phyloP scores from a whole-genome alignment of 352 stramenopile species.

The Phytophthora fragariaefolia region DNA sequence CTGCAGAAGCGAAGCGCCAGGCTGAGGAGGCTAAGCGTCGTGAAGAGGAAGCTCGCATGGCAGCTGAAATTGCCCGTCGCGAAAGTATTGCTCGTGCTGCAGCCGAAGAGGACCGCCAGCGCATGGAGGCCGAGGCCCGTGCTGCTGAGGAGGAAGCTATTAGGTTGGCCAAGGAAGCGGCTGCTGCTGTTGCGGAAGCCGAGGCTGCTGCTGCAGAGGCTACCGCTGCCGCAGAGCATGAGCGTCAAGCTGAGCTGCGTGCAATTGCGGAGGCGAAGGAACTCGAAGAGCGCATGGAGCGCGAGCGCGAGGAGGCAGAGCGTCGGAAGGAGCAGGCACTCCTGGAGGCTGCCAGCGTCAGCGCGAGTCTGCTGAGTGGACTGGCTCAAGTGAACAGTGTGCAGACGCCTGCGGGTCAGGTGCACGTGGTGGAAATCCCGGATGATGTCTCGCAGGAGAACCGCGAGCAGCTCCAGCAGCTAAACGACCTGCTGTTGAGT shows the following conservation, averaged over 20 bases:
- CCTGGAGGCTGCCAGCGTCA: slow-evolving; percentile 75
- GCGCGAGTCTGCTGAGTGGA: slow-evolving; percentile 73
- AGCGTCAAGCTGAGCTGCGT: slow-evolving; percentile 82
- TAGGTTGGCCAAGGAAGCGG: slow-evolving; percentile 70
- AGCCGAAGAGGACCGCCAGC: slow-evolving; percentile 62
- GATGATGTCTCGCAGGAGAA: slow-evolving; percentile 87
- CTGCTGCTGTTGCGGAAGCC: slow-evolving; percentile 58
- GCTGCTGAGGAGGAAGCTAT: slow-evolving; percentile 81
- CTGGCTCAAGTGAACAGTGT: slow-evolving; percentile 85
- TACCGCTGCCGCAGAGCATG: slow-evolving; percentile 75
- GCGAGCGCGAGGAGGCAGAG: slow-evolving; percentile 62
- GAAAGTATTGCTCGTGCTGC: slow-evolving; percentile 76
- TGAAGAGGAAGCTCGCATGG: slow-evolving; percentile 80
- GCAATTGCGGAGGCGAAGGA: slow-evolving; percentile 82
- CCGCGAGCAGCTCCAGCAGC: slow-evolving; percentile 84
- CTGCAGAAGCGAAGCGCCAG: slow-evolving; percentile 73
- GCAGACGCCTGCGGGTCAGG: slow-evolving; percentile 65
- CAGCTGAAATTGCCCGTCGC: slow-evolving; percentile 65
- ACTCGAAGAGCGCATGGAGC: slow-evolving; percentile 69
- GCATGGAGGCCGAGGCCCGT: slow-evolving; percentile 82
- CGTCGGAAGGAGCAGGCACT: slow-evolving; percentile 71
- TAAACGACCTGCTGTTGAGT: slow-evolving; percentile 86
- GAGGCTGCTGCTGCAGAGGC: slow-evolving; percentile 76
- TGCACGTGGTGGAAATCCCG: slow-evolving; percentile 86
- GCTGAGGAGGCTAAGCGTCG: slow-evolving; percentile 84